Evolutionary conservation across 2,329 filamentous ascomycete species (phyloP).

Genomic region (Pseudogymnoascus verrucosus): DNA sequence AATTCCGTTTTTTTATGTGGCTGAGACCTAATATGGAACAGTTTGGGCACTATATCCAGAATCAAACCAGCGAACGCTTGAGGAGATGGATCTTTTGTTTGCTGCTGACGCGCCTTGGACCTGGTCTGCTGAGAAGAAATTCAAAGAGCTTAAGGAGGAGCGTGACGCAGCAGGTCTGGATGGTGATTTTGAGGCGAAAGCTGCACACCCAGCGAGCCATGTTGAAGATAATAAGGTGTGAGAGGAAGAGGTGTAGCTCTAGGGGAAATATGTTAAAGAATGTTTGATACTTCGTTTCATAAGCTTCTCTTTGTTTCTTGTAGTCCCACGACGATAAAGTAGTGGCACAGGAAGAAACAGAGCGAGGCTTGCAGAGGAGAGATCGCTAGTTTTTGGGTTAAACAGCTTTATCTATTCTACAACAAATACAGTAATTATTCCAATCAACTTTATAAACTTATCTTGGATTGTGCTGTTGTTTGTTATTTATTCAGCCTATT

Average conservation of each 20-base stretch:
- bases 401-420: neutral
- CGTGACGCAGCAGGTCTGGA: neutral
- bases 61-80: constrained; percentile 63
- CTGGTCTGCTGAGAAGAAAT: constrained; percentile 63
- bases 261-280: neutral
- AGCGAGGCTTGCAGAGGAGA: neutral
- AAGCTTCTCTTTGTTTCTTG: neutral
- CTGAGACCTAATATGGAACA: neutral
- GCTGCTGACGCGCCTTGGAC: constrained; percentile 58
- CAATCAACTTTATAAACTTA: neutral
- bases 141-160: constrained; percentile 52
- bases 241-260: neutral
- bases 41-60: constrained; percentile 65
- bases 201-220: neutral
- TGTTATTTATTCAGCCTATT: neutral
- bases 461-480: neutral
- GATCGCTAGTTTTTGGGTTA: neutral
- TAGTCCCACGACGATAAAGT: neutral
- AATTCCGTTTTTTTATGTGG: neutral
- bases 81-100: constrained; percentile 69
- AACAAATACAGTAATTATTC: neutral
- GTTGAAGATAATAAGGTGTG: neutral
- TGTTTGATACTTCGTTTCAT: neutral
- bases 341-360: neutral
- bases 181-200: neutral